A percentile compares a stretch with the other conserved stretches of the same genome.
Evolutionary conservation across 2,329 filamentous ascomycete species (phyloP).

Genomic region (Colletotrichum lentis): DNA sequence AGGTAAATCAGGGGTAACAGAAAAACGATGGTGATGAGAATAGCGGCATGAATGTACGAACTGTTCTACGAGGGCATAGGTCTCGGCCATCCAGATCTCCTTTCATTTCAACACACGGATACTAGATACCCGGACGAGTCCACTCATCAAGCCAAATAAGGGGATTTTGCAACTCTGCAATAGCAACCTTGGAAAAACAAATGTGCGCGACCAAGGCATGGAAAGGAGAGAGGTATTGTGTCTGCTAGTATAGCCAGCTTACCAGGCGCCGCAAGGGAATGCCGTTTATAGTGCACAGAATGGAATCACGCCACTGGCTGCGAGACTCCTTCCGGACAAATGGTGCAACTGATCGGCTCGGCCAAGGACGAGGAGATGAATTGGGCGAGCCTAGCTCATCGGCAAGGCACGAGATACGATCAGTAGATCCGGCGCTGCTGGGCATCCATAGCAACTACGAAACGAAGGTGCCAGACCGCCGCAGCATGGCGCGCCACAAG

Average conservation of each 20-base stretch:
- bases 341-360: background rate
- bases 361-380: background rate
- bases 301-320: background rate
- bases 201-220: background rate
- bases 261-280: background rate
- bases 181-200: background rate
- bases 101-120: too few relatives aligned
- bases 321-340: background rate
- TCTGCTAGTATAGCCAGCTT: background rate
- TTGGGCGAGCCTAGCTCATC: background rate
- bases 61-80: background rate
- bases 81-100: background rate
- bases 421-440: background rate
- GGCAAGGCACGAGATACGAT: background rate
- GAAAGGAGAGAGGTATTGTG: background rate
- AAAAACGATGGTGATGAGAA: too few relatives aligned
- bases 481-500: background rate
- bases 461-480: background rate
- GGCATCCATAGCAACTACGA: background rate
- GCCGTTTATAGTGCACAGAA: background rate
- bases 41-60: background rate
- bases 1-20: too few relatives aligned
- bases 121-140: background rate
- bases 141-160: background rate
- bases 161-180: background rate